Evolutionary conservation across 352 stramenopile genomes (phyloP).

Genomic region (Phytophthora foliorum): DNA sequence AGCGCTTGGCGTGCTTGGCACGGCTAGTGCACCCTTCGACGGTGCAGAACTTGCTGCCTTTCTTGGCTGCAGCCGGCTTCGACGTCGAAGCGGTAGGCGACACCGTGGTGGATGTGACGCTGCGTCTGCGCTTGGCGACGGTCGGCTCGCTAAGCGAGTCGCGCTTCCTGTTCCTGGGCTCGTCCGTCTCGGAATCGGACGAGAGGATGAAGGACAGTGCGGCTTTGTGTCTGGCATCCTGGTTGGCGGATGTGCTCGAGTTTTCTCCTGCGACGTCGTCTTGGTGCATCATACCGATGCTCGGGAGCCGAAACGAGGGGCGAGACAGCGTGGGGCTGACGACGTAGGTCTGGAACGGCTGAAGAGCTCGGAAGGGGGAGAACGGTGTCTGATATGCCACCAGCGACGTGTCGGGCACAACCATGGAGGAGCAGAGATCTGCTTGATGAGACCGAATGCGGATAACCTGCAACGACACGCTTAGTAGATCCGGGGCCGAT

Average conservation of each 20-base stretch:
- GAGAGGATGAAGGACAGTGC: slow-evolving; percentile 50
- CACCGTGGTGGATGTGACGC: not conserved
- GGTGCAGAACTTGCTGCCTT: slow-evolving; percentile 69
- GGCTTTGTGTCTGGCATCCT: slow-evolving; percentile 32
- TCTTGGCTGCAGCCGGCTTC: slow-evolving; percentile 31
- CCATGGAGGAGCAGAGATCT: slow-evolving; percentile 24
- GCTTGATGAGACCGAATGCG: slow-evolving; percentile 2
- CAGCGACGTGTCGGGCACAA: slow-evolving; percentile 31
- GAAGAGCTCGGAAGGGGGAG: slow-evolving; percentile 23
- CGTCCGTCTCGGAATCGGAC: slow-evolving; percentile 38
- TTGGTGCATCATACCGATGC: slow-evolving; percentile 31
- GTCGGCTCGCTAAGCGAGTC: slow-evolving; percentile 24
- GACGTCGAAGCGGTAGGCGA: not conserved
- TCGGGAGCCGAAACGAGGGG: slow-evolving; percentile 23
- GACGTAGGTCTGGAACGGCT: slow-evolving; percentile 19
- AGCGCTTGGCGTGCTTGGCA: slow-evolving; percentile 64
- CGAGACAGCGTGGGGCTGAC: slow-evolving; percentile 9
- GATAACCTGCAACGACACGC: not conserved
- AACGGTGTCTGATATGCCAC: slow-evolving; percentile 27
- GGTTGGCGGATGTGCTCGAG: slow-evolving; percentile 13
- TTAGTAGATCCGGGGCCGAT: slow-evolving; percentile 19
- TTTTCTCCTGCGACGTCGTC: slow-evolving; percentile 23
- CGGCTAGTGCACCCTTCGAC: slow-evolving; percentile 56
- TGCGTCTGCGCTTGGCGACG: slow-evolving; percentile 34
- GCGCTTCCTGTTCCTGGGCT: slow-evolving; percentile 25